Evolutionary conservation across 768 basidiomycete species (phyloP).

Genomic region (Sutorius australiensis): DNA sequence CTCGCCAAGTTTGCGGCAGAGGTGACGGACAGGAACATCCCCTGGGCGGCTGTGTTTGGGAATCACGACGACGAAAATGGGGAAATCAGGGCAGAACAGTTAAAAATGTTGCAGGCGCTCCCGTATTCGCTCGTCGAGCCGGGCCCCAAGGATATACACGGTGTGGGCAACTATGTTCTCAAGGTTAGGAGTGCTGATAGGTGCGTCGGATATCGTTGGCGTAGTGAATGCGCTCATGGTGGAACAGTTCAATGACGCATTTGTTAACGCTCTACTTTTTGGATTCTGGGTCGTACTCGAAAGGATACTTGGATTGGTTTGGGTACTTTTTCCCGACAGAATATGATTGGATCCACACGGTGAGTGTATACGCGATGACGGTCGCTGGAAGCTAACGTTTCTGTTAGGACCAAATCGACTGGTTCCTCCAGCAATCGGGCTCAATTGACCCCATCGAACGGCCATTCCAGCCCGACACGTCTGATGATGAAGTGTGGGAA

Average conservation of each 20-base stretch:
- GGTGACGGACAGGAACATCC: conserved; percentile 70
- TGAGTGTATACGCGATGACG: conserved; percentile 24
- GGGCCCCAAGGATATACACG: conserved; percentile 83
- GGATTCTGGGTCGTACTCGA: conserved; percentile 79
- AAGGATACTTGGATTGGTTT: conserved; percentile 55
- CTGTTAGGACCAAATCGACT: conserved; percentile 69
- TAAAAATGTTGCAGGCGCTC: conserved; percentile 67
- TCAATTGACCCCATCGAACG: conserved; percentile 72
- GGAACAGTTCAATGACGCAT: conserved; percentile 72
- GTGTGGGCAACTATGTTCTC: conserved; percentile 87
- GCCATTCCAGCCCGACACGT: conserved; percentile 78
- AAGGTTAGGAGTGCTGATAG: conserved; percentile 82
- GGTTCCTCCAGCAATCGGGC: conserved; percentile 85
- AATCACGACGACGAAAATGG: conserved; percentile 89
- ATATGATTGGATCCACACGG: conserved; percentile 83
- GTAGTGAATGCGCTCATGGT: conserved; percentile 4
- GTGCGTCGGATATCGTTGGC: conserved; percentile 42
- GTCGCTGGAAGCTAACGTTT: not conserved
- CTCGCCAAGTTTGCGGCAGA: conserved; percentile 83
- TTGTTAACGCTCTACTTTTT: conserved; percentile 89
- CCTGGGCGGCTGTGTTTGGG: conserved; percentile 92
- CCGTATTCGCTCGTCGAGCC: conserved; percentile 81
- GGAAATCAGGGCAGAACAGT: conserved; percentile 55
- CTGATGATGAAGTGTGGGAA: conserved; percentile 61
- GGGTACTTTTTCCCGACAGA: conserved; percentile 60